Evolutionary conservation across 257 asterid genomes (phyloP).

Genomic region (Eustoma russellianum): DNA sequence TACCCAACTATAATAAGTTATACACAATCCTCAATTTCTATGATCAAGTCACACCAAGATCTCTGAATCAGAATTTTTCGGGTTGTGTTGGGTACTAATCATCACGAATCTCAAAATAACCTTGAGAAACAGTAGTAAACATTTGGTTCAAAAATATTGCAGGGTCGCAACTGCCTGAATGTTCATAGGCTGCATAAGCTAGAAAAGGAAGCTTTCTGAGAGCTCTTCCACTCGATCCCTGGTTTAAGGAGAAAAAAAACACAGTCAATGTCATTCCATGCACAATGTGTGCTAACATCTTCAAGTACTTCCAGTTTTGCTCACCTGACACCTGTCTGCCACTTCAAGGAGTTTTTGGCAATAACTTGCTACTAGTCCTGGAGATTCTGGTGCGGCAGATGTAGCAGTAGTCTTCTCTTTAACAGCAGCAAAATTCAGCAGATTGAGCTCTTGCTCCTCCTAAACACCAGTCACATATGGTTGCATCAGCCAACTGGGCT

Average conservation of each 20-base stretch:
- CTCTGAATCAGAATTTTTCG: neutral
- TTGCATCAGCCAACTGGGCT: neutral
- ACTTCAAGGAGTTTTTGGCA: constrained; percentile 59
- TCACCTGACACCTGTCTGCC: constrained; percentile 90
- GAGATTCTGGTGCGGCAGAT: constrained; percentile 26
- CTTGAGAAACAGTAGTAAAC: constrained; percentile 62
- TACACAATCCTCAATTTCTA: too few species aligned
- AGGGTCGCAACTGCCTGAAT: constrained; percentile 51
- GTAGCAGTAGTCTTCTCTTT: constrained; percentile 42
- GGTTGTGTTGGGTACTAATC: constrained; percentile 14
- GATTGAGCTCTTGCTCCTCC: constrained; percentile 31
- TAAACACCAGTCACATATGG: constrained; percentile 19
- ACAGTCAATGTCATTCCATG: neutral
- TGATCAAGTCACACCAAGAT: neutral
- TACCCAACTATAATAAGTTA: too few species aligned
- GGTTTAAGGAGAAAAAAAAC: constrained; percentile 10
- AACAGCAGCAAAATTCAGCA: constrained; percentile 54
- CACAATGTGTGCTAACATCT: neutral
- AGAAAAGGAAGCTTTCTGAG: constrained; percentile 93
- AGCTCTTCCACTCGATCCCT: constrained; percentile 96
- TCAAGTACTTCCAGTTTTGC: neutral
- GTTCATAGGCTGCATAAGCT: constrained; percentile 75
- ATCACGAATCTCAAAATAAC: constrained; percentile 53
- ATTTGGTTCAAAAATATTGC: constrained; percentile 53
- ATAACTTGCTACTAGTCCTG: constrained; percentile 21